Evolutionary conservation across 2,329 filamentous ascomycete species (phyloP).

Genomic region (Furcasterigmium furcatum): DNA sequence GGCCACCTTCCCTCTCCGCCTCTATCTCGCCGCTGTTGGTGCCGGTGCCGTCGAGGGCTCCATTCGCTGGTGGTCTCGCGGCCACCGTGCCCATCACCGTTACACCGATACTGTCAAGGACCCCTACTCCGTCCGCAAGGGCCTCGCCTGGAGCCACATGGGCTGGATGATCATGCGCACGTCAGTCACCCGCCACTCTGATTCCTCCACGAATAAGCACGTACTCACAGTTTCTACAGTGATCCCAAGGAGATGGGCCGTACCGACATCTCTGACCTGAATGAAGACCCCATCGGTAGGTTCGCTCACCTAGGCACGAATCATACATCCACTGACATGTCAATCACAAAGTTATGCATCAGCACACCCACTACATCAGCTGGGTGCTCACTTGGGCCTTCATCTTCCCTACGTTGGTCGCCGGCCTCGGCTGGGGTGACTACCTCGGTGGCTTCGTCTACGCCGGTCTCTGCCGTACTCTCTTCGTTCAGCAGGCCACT

Average conservation of each 20-base stretch:
- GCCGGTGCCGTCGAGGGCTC: slow-evolving; percentile 83
- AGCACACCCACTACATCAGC: slow-evolving; percentile 84
- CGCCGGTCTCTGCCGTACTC: slow-evolving; percentile 79
- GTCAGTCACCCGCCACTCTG: too few relatives aligned
- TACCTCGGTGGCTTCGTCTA: slow-evolving; percentile 82
- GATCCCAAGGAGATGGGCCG: slow-evolving; percentile 86
- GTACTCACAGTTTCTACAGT: too few relatives aligned
- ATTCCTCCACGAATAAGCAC: too few relatives aligned
- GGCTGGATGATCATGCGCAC: slow-evolving; percentile 95
- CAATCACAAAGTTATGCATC: slow-evolving; percentile 67
- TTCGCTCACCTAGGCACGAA: not conserved
- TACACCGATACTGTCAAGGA: slow-evolving; percentile 94
- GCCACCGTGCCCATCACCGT: slow-evolving; percentile 83
- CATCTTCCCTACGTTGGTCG: slow-evolving; percentile 70
- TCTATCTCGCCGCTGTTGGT: slow-evolving; percentile 79
- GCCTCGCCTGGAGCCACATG: slow-evolving; percentile 74
- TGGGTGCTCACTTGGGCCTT: slow-evolving; percentile 75
- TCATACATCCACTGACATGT: too few relatives aligned
- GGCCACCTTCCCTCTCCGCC: slow-evolving; percentile 69
- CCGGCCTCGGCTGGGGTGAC: slow-evolving; percentile 77
- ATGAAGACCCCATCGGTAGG: slow-evolving; percentile 73
- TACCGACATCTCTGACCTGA: slow-evolving; percentile 84
- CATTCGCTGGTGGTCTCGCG: slow-evolving; percentile 84
- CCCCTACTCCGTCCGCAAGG: slow-evolving; percentile 87
- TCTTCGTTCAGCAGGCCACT: slow-evolving; percentile 87